Evolutionary conservation across 108 stramenopile species (phyloP).

Genomic region (Conticribra guillardii): DNA sequence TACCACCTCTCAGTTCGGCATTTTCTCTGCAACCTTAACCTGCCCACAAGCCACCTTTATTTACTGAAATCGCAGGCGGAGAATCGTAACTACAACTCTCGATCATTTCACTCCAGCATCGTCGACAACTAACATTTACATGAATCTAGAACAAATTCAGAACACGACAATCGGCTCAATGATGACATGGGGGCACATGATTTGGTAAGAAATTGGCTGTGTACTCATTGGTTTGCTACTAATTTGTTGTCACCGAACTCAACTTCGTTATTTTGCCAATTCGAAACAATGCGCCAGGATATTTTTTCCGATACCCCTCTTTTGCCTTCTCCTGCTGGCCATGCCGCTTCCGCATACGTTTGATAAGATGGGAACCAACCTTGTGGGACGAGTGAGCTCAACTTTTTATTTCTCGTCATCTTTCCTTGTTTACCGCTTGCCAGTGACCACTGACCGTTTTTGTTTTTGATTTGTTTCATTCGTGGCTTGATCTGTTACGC

Average conservation of each 20-base stretch:
- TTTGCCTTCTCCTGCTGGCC: slow-evolving; percentile 38
- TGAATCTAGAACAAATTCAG: slow-evolving; percentile 26
- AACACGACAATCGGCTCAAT: slow-evolving; percentile 25
- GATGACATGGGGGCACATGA: slow-evolving; percentile 46
- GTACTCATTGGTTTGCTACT: neutral
- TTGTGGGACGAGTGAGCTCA: slow-evolving; percentile 18
- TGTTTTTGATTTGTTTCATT: no score
- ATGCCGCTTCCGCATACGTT: slow-evolving; percentile 22
- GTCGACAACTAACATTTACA: no score
- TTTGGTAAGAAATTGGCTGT: neutral
- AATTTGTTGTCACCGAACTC: neutral
- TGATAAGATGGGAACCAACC: slow-evolving; percentile 29
- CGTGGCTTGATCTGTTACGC: no score
- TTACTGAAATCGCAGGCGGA: no score
- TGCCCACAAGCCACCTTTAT: no score
- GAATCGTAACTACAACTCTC: no score
- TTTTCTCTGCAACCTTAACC: no score
- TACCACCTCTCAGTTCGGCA: no score
- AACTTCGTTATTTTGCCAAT: neutral
- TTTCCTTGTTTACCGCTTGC: neutral
- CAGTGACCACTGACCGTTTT: neutral
- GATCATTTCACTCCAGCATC: no score
- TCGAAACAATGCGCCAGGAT: slow-evolving; percentile 41
- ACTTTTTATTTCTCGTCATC: neutral
- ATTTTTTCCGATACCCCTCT: slow-evolving; percentile 46